Conservation (phyloP, 2,329 filamentous ascomycete genomes). For the Colletotrichum higginsianum region DNA sequence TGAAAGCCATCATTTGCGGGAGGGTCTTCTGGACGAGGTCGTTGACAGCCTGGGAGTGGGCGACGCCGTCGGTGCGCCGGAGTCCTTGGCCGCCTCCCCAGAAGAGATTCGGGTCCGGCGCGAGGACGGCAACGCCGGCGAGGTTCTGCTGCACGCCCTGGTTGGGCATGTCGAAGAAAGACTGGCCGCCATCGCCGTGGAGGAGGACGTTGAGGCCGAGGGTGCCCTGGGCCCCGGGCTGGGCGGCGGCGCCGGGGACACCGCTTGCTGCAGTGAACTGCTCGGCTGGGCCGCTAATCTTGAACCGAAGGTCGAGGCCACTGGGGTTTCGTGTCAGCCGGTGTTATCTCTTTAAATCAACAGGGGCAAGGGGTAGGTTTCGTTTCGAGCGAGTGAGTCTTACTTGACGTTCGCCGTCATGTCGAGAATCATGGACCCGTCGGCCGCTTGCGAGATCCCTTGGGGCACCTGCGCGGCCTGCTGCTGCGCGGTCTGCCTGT, state of each 20-base stretch:
- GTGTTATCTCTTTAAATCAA: not conserved
- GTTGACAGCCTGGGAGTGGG: conserved; percentile 69
- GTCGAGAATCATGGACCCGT: conserved; percentile 70
- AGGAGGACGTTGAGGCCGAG: conserved; percentile 71
- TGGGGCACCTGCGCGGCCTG: conserved; percentile 50
- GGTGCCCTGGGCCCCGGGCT: conserved; percentile 49
- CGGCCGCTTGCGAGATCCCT: conserved; percentile 61
- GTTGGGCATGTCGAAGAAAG: conserved; percentile 72
- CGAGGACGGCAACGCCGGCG: conserved; percentile 68
- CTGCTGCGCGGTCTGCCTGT: conserved; percentile 48
- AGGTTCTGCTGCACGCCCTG: conserved; percentile 65
- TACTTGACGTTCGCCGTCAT: conserved; percentile 69
- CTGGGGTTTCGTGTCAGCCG: conserved; percentile 49
- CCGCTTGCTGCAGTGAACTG: conserved; percentile 66
- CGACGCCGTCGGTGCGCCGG: conserved; percentile 68
- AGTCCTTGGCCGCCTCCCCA: conserved; percentile 70
- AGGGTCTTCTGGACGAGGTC: conserved; percentile 65
- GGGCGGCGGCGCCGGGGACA: conserved; percentile 52
- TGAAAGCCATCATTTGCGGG: conserved; percentile 68
- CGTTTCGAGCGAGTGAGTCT: conserved; percentile 32
- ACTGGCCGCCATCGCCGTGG: conserved; percentile 72
- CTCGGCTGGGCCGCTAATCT: conserved; percentile 67
- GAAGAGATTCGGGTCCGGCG: conserved; percentile 69
- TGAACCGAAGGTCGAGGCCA: conserved; percentile 69
- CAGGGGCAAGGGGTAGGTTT: not conserved